phyloP scores from a whole-genome alignment of 2,329 filamentous ascomycete species.

The Diaporthe caulivora region DNA sequence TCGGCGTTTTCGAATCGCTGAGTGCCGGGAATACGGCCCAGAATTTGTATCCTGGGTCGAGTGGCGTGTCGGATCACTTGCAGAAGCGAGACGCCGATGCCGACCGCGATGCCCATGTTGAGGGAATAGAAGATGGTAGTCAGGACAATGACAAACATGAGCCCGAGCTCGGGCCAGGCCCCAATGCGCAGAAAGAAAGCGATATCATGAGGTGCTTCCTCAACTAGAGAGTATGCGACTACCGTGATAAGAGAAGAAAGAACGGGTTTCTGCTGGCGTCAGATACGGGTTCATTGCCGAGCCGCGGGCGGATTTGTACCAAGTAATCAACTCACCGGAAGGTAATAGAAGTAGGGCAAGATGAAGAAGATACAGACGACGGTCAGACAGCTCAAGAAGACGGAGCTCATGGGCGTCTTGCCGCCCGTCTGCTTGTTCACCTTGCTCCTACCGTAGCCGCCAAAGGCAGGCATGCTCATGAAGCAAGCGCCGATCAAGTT shows the following conservation, averaged over 20 bases:
- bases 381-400: slow-evolving; percentile 86
- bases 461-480: slow-evolving; percentile 93
- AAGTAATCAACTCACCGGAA: slow-evolving; percentile 77
- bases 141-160: slow-evolving; percentile 92
- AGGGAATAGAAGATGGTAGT: slow-evolving; percentile 96
- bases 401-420: slow-evolving; percentile 91
- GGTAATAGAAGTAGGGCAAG: slow-evolving; percentile 92
- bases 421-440: slow-evolving; percentile 94
- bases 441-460: slow-evolving; percentile 95
- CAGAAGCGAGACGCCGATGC: slow-evolving; percentile 89
- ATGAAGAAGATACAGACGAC: slow-evolving; percentile 84
- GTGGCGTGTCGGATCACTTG: slow-evolving; percentile 93
- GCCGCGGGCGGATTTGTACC: slow-evolving; percentile 33
- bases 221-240: slow-evolving; percentile 92
- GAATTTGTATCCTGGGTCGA: slow-evolving; percentile 93
- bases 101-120: slow-evolving; percentile 91
- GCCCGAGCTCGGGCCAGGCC: slow-evolving; percentile 85
- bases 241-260: slow-evolving; percentile 95
- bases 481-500: slow-evolving; percentile 95
- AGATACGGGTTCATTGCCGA: neutral
- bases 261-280: slow-evolving; percentile 81
- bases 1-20: slow-evolving; percentile 89
- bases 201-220: slow-evolving; percentile 94
- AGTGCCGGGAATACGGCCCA: slow-evolving; percentile 88
- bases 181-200: slow-evolving; percentile 88